Evolutionary conservation across 2,329 filamentous ascomycete genomes (phyloP).

Genomic region (Exutisphaerella laricina): DNA sequence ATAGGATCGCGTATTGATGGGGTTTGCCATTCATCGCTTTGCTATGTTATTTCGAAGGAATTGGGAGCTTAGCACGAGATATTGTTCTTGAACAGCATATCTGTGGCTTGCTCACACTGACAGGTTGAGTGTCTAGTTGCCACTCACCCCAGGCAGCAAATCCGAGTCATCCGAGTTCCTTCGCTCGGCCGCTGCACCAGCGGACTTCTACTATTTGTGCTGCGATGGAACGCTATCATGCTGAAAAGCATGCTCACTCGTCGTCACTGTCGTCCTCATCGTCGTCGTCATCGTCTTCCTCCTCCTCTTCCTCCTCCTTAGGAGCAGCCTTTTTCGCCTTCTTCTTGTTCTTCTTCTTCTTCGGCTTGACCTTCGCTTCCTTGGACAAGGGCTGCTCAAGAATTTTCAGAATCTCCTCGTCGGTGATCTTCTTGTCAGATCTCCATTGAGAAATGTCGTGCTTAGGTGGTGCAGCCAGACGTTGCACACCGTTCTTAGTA

Average conservation of each 20-base stretch:
- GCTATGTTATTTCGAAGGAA: constrained; percentile 1
- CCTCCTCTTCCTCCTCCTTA: constrained; percentile 22
- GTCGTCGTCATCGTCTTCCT: constrained; percentile 27
- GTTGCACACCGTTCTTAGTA: constrained; percentile 93
- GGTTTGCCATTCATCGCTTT: constrained; percentile 3
- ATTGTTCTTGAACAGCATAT: too few species aligned
- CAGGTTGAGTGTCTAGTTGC: neutral
- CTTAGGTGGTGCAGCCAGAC: constrained; percentile 69
- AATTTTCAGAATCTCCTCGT: constrained; percentile 92
- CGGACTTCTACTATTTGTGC: neutral
- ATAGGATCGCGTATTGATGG: neutral
- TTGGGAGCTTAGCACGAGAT: too few species aligned
- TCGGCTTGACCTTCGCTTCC: constrained; percentile 63
- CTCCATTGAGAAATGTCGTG: constrained; percentile 78
- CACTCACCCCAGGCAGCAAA: constrained; percentile 1
- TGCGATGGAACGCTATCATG: neutral
- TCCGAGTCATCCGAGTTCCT: neutral
- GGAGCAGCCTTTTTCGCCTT: constrained; percentile 58
- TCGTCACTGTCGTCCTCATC: constrained; percentile 27
- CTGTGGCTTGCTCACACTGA: neutral
- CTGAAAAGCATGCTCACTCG: constrained; percentile 11
- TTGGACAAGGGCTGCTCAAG: constrained; percentile 75
- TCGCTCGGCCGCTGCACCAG: neutral
- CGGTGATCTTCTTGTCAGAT: constrained; percentile 95
- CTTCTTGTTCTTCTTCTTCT: constrained; percentile 88